These are phyloP conservation scores for Endocarpon pusillum DNA, from an alignment of 495 filamentous ascomycete species.

Conservation along the genomic window DNA sequence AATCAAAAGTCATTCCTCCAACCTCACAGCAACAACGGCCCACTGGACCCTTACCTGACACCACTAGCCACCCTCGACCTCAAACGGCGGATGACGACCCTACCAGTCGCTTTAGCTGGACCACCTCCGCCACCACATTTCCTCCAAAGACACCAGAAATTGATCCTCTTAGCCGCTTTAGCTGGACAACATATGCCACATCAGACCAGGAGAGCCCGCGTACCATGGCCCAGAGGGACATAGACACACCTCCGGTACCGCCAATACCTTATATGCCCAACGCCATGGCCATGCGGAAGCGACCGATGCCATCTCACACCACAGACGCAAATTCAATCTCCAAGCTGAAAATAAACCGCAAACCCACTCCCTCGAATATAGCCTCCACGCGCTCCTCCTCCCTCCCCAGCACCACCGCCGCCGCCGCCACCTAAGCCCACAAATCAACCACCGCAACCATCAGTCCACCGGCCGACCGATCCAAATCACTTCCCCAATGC, in stretches of 20 bases:
- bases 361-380: slow-evolving; percentile 23
- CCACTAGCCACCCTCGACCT: no score
- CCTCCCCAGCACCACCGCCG: slow-evolving; percentile 29
- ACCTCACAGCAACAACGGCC: no score
- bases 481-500: slow-evolving; percentile 40
- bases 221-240: slow-evolving; percentile 22
- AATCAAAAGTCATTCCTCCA: no score
- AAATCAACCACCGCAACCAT: no score
- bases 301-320: slow-evolving; percentile 23
- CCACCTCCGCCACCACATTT: no score
- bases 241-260: slow-evolving; percentile 19
- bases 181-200: slow-evolving; percentile 49
- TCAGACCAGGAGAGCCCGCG: slow-evolving; percentile 28
- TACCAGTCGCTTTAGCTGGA: no score
- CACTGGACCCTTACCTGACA: no score
- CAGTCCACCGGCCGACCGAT: no score
- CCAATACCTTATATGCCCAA: slow-evolving; percentile 16
- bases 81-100: no score
- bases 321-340: slow-evolving; percentile 1
- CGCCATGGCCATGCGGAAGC: slow-evolving; percentile 31
- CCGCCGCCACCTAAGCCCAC: no score
- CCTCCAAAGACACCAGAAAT: no score
- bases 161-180: slow-evolving; percentile 53
- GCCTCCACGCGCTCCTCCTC: slow-evolving; percentile 34
- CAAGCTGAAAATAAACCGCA: slow-evolving; percentile 7